Evolutionary conservation across 2,329 filamentous ascomycete species (phyloP), one percentile per base, ranked within the genome.

Genomic region (Ascocoryne sarcoides): DNA sequence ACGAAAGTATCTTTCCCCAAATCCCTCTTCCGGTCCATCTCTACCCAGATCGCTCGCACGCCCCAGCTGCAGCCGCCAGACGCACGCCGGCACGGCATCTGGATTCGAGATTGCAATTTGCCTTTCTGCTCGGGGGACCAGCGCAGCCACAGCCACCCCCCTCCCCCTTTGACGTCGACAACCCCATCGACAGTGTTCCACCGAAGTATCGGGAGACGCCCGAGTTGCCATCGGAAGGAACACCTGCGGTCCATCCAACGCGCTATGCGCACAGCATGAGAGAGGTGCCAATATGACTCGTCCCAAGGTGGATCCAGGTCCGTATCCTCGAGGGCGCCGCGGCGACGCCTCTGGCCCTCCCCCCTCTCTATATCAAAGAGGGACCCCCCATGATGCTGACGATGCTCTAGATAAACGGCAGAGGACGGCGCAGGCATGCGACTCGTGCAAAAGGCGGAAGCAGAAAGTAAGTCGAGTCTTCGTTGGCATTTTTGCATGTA

Each of bases 391-490:
- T 7, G 23, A 12, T 26, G 23, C 23, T 26, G 12, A 26, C 23
- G n/a, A 12, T 12, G 23, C 7, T 7, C 7, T 26, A 26, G 50
- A 50, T 23, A 54, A 54, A 19, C 46, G 53, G 17, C 49, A 49
- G 35, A 42, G 53, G 15, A 51, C 43, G 18, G 44, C 51, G 18
- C 51, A 50, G 12, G 53, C 53, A 9, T 56, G 53, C 39, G 48
- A 54, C 26, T 43, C 43, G 17, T 56, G 53, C 35, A 56, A 56
- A 36, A 39, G 47, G 21, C 46, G 49, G 32, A 56, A 56, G 39
- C 49, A 53, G 37, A 53, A 56, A 46, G 51, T 54, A 38, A 42
- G 51, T 44, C 9, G 20, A 12, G 30, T 32, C 10, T 14, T 32
- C 10, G 8, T n/a, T n/a, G n/a, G n/a, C n/a, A n/a, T 32, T 5